A percentile compares a stretch with the other conserved stretches of the same genome.
Conservation (phyloP, 2,329 filamentous ascomycete species). For the Exophiala calicioides region DNA sequence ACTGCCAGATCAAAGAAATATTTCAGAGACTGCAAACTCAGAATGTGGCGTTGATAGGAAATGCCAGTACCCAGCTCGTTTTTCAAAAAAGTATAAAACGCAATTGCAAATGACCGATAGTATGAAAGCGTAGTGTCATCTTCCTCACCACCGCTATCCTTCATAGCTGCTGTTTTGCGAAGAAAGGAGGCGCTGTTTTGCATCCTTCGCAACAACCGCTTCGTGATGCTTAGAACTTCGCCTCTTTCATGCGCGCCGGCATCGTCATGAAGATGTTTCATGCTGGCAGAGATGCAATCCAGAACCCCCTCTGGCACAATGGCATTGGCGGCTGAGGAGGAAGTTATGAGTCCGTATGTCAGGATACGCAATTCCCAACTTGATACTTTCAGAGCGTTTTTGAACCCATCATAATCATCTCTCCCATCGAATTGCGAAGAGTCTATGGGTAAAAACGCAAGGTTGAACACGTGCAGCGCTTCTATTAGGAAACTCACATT, state of each 20-base stretch:
- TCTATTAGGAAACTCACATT: conserved; percentile 7
- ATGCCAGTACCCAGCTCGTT: conserved; percentile 75
- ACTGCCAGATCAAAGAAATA: conserved; percentile 45
- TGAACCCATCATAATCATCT: conserved; percentile 27
- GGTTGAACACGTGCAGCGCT: conserved; percentile 9
- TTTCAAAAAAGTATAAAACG: conserved; percentile 34
- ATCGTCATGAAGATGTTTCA: conserved; percentile 76
- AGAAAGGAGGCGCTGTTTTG: conserved; percentile 8
- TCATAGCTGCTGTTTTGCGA: conserved; percentile 3
- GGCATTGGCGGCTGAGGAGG: conserved; percentile 71
- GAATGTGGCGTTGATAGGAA: conserved; percentile 88
- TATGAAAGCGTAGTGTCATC: conserved; percentile 1
- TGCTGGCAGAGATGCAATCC: conserved; percentile 61
- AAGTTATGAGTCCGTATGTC: conserved; percentile 77
- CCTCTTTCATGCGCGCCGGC: conserved; percentile 83
- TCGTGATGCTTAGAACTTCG: conserved; percentile 72
- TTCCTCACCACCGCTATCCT: neutral
- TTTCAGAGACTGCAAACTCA: conserved; percentile 70
- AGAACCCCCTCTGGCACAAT: conserved; percentile 68
- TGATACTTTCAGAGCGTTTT: conserved; percentile 46
- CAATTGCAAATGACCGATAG: conserved; percentile 18
- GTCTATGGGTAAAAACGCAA: neutral
- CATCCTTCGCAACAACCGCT: conserved; percentile 57
- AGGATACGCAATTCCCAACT: conserved; percentile 70
- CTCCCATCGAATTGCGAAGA: neutral